Evolutionary conservation across 1,284 basidiomycete genomes (phyloP).

Genomic region (Taiwanofungus camphoratus): DNA sequence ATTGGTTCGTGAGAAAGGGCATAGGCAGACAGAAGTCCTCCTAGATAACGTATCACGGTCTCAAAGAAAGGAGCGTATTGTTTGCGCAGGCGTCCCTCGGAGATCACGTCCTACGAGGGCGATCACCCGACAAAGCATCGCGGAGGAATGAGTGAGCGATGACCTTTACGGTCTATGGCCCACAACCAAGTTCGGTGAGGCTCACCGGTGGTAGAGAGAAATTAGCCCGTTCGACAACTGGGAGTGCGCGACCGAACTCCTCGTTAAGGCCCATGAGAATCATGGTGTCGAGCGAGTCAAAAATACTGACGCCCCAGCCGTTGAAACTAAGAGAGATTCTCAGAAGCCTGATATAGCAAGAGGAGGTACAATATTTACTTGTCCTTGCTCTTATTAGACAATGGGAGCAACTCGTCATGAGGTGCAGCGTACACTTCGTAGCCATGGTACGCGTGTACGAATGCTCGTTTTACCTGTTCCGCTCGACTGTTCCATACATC

Average conservation of each 20-base stretch:
- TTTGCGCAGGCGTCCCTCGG: background rate
- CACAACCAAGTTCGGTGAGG: too few relatives aligned
- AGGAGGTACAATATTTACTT: constrained; percentile 37
- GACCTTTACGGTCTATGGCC: too few relatives aligned
- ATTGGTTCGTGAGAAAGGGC: constrained; percentile 55
- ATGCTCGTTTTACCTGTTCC: constrained; percentile 50
- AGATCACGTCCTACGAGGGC: background rate
- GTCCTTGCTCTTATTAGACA: constrained; percentile 40
- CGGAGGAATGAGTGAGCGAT: background rate
- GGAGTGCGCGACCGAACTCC: constrained; percentile 71
- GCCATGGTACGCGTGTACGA: constrained; percentile 57
- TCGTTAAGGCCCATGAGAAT: constrained; percentile 79
- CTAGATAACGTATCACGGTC: constrained; percentile 72
- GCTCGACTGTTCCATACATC: constrained; percentile 51
- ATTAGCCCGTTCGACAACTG: constrained; percentile 61
- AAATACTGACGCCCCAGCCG: constrained; percentile 82
- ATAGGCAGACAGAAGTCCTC: constrained; percentile 66
- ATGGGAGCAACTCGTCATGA: constrained; percentile 55
- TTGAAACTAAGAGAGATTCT: constrained; percentile 48
- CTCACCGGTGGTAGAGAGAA: constrained; percentile 33
- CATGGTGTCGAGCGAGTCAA: constrained; percentile 87
- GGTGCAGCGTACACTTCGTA: constrained; percentile 54
- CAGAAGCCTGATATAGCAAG: background rate
- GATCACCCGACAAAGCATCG: background rate
- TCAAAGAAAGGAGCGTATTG: constrained; percentile 59